A percentile compares a stretch with the other conserved stretches of the same genome.
phyloP scores from a whole-genome alignment of 352 stramenopile species.

The Globisporangium paroecandrum region DNA sequence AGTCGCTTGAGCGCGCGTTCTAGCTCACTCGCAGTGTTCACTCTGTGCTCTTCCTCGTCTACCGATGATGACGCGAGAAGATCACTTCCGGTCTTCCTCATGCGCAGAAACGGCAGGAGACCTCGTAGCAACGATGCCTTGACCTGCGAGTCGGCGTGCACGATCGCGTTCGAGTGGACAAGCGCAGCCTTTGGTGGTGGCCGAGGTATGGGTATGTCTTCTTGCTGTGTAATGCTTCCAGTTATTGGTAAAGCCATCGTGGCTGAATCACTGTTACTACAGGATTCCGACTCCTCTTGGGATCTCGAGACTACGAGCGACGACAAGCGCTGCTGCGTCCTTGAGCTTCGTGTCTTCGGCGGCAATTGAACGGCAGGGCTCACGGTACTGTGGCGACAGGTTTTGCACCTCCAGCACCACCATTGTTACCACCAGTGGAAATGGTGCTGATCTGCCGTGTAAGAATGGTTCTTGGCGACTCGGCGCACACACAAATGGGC shows the following conservation, averaged over 20 bases:
- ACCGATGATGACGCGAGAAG: background rate
- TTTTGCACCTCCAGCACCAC: background rate
- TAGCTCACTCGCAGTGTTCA: background rate
- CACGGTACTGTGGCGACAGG: background rate
- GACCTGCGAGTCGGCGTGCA: slow-evolving; percentile 6
- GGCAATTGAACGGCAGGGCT: background rate
- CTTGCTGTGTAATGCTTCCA: too few relatives aligned
- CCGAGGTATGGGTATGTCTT: too few relatives aligned
- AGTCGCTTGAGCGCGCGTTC: background rate
- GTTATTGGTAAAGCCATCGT: too few relatives aligned
- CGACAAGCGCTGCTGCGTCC: slow-evolving; percentile 4
- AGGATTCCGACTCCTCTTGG: too few relatives aligned
- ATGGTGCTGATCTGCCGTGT: background rate
- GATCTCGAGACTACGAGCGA: background rate
- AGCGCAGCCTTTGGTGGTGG: background rate
- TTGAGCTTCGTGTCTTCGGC: background rate
- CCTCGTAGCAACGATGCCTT: slow-evolving; percentile 1
- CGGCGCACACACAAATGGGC: slow-evolving; percentile 29
- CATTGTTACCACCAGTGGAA: background rate
- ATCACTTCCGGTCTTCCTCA: background rate
- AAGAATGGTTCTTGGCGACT: background rate
- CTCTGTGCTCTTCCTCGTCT: background rate
- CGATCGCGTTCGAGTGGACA: background rate
- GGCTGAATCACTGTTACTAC: too few relatives aligned
- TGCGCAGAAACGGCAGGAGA: background rate